These are phyloP conservation scores for Staphylotrichum longicolle DNA, from an alignment of 495 filamentous ascomycete genomes.

Conservation along the genomic window DNA sequence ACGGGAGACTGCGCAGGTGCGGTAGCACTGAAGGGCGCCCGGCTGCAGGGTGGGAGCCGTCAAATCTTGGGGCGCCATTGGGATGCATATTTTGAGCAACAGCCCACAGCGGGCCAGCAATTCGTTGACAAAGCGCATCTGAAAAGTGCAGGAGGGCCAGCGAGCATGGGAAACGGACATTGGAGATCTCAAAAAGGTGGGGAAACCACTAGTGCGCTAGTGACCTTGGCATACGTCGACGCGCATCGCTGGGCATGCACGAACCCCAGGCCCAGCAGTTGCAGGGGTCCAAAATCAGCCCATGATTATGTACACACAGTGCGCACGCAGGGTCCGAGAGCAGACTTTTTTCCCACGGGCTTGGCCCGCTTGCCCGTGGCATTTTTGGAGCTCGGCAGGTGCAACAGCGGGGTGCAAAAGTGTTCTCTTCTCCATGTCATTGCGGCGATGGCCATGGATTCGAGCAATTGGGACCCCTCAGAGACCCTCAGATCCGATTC, in stretches of 20 bases:
- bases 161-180: conserved; percentile 18
- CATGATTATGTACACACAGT: conserved; percentile 6
- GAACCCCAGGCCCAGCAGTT: background rate
- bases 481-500: conserved; percentile 5
- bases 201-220: conserved; percentile 11
- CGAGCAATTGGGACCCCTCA: background rate
- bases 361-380: background rate
- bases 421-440: background rate
- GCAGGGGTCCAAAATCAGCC: conserved; percentile 12
- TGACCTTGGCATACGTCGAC: conserved; percentile 12
- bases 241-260: conserved; percentile 5
- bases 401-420: background rate
- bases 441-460: background rate
- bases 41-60: conserved; percentile 11
- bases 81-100: conserved; percentile 8
- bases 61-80: conserved; percentile 3
- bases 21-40: conserved; percentile 1
- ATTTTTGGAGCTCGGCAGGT: background rate
- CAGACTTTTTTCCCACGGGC: conserved; percentile 13
- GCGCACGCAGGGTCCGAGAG: background rate
- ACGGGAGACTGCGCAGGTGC: conserved; percentile 1
- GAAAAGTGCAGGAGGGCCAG: conserved; percentile 1
- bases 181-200: conserved; percentile 17
- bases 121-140: conserved; percentile 12
- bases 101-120: conserved; percentile 6